Evolutionary conservation across 768 basidiomycete species (phyloP).

Genomic region (Solioccasus polychromus): DNA sequence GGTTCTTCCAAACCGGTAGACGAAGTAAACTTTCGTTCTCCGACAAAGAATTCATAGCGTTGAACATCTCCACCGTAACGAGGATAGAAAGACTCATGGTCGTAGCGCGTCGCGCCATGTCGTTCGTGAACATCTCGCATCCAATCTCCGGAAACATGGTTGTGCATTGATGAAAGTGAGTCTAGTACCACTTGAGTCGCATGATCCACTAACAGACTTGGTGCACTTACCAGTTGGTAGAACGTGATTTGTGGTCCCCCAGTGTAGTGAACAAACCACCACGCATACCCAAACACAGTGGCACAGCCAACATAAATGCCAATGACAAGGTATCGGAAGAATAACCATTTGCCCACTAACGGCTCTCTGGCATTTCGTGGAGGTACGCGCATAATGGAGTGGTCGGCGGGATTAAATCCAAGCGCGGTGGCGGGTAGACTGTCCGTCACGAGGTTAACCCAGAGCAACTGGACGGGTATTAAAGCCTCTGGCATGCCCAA

Average conservation of each 20-base stretch:
- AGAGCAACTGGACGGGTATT: constrained; percentile 95
- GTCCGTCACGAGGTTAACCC: constrained; percentile 98
- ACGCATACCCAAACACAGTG: constrained; percentile 96
- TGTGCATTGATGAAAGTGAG: constrained; percentile 94
- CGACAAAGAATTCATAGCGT: constrained; percentile 96
- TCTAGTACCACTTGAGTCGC: constrained; percentile 44
- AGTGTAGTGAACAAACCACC: constrained; percentile 96
- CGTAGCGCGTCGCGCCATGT: constrained; percentile 81
- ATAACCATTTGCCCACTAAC: constrained; percentile 88
- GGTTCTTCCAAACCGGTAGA: constrained; percentile 93
- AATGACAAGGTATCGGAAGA: constrained; percentile 93
- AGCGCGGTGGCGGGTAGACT: constrained; percentile 95
- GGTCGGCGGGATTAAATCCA: constrained; percentile 96
- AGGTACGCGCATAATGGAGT: constrained; percentile 94
- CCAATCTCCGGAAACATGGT: constrained; percentile 84
- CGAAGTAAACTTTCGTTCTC: constrained; percentile 92
- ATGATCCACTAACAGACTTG: not conserved
- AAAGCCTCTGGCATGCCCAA: constrained; percentile 99
- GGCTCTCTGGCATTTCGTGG: constrained; percentile 90
- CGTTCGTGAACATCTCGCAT: constrained; percentile 93
- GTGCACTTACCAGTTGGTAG: constrained; percentile 76
- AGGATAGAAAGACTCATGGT: constrained; percentile 97
- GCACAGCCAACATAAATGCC: constrained; percentile 93
- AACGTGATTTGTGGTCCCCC: constrained; percentile 93
- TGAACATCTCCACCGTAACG: constrained; percentile 96